Evolutionary conservation across 352 stramenopile species (phyloP), one percentile per base, ranked within the genome.

Genomic region (Peronospora farinosa): DNA sequence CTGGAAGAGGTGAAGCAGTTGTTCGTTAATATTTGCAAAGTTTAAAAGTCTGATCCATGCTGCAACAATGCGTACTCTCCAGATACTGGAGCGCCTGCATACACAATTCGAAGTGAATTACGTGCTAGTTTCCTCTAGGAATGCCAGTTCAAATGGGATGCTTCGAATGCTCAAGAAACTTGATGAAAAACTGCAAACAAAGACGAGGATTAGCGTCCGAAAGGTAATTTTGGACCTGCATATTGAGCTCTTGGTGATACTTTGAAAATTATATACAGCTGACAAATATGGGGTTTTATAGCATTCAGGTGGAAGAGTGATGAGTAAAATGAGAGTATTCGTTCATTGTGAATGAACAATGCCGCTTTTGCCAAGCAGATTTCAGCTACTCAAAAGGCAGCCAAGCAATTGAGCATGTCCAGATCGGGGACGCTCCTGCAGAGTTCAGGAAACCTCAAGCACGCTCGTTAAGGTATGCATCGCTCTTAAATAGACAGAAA

Each of bases 371-470:
- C 7, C 27, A 40, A 54, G 19, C 51, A 94, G 83, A 94, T 42
- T 94, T 90, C 50, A 83, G 59, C 42, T 92, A 82, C 35, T 25
- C 72, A 5, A 88, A 88, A 53, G 78, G 71, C 9, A 88, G 73
- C 21, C 69, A 86, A 70, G 56, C 61, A 35, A 86, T 94, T 33
- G 78, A 87, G 44, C 60, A 65, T 25, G 54, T 88, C 13, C 70
- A 74, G 21, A 81, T 94, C 32, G 75, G 78, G 11, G 57, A 56
- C 35, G 60, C 47, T 43, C 68, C 59, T 42, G 50, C 47, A 31
- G 66, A 70, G 21, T 46, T 31, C 39, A 63, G 10, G 12, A 47
- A 39, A 10, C 4, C 23, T 63, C 61, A 40, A 47, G 48, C 54
- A 44, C 54, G 43, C 21, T 57, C 47, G 21, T 63, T 47, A 8